Base-by-base conservation (phyloP, 208 protist genomes). In the Trypanosoma melophagium region DNA sequence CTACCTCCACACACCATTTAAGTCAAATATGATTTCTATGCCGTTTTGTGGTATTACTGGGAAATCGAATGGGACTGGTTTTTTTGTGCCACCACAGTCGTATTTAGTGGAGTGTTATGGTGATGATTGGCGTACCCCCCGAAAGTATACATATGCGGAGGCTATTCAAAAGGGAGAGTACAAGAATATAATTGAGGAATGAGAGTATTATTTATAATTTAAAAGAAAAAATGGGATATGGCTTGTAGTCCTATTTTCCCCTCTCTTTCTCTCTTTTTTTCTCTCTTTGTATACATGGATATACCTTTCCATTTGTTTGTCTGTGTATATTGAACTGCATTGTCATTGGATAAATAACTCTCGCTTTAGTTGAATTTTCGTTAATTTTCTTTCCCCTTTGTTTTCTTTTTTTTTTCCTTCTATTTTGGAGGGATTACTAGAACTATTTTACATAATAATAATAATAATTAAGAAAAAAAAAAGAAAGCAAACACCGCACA, bases 51-150 rank as follows among this genome's bases (percentile, higher is more conserved):
- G 69, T 45, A 21, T 45, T 9, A 49, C 19, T 8, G 16, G 13
- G 7, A 28, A 35, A 0, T 50, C 50, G 12, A 21, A 28, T 16
- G n/a, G 40, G 22, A 44, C 14, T n/a, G 59, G 65, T 10, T 93
- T 93, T 49, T 41, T 80, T 5, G 77, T 92, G 4, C 88, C 89
- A 2, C 85, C 87, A 9, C 47, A 61, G 54, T 59, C 58, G 0
- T 97, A 95, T 41, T 56, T 97, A 31, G 67, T 71, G 14, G 92
- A 97, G 75, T 95, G 83, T 79, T 97, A 86, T 68, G 92, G 92
- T 0, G 65, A 17, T 0, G 84, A 97, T 55, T 97, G 92, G 90
- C 45, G 63, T 0, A 86, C 70, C 2, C 89, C 87, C 13, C 83
- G 83, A 60, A 35, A 76, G 55, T 95, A 83, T 63, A 73, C 84